Conservation (phyloP, 2,329 filamentous ascomycete genomes). For the Cytospora chrysosperma region DNA sequence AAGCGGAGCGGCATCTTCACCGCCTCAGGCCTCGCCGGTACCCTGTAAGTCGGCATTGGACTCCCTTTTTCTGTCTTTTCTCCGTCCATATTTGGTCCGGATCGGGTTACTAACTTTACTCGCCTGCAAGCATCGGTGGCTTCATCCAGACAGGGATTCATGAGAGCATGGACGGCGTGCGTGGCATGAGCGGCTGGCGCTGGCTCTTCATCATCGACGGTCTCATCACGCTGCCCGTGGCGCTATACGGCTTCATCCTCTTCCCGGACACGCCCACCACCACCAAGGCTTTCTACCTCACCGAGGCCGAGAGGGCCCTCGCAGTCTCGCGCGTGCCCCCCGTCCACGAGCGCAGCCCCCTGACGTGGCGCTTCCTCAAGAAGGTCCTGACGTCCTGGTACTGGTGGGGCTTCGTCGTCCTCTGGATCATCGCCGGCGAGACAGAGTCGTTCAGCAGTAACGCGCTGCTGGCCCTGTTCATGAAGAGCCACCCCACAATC, state of each 20-base stretch:
- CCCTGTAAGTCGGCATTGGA: slow-evolving; percentile 44
- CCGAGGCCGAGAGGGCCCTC: slow-evolving; percentile 35
- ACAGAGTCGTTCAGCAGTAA: slow-evolving; percentile 70
- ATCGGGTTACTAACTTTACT: not conserved
- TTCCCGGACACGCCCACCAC: slow-evolving; percentile 55
- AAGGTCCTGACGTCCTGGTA: slow-evolving; percentile 59
- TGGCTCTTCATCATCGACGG: slow-evolving; percentile 55
- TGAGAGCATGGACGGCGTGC: slow-evolving; percentile 43
- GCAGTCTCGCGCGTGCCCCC: slow-evolving; percentile 42
- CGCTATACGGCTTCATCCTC: slow-evolving; percentile 52
- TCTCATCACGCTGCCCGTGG: slow-evolving; percentile 56
- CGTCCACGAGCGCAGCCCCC: slow-evolving; percentile 41
- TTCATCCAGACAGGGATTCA: slow-evolving; percentile 59
- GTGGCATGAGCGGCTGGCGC: slow-evolving; percentile 55
- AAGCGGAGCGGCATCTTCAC: slow-evolving; percentile 63
- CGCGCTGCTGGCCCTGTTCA: slow-evolving; percentile 51
- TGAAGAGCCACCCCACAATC: slow-evolving; percentile 47
- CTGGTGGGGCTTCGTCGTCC: slow-evolving; percentile 64
- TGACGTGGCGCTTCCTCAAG: slow-evolving; percentile 51
- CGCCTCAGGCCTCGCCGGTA: slow-evolving; percentile 57
- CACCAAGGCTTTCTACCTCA: slow-evolving; percentile 50
- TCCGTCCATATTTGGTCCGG: not conserved
- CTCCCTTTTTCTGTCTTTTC: not conserved
- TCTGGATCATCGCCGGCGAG: slow-evolving; percentile 71
- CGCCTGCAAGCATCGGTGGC: slow-evolving; percentile 44